Evolutionary conservation across 352 stramenopile species (phyloP), one percentile per base, ranked within the genome.

Genomic region (Globisporangium cederbergense): DNA sequence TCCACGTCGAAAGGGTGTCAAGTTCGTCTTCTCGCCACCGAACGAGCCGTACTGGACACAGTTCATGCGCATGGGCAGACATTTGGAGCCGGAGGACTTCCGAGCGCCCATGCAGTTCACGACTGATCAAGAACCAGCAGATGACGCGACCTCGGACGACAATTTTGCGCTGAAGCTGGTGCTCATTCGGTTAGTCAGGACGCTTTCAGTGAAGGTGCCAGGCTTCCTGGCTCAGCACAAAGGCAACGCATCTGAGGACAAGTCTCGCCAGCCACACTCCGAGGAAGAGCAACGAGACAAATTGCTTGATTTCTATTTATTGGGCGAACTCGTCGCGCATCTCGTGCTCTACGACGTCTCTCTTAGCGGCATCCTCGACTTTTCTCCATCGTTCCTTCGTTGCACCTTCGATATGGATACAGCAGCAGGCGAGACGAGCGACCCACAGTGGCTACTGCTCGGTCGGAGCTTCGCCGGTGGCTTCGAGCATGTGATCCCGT

Each of bases 251-350:
- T 53, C 56, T 51, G 32, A 45, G 13, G 40, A 64, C 11, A 18
- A 22, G 1, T 1, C 25, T 16, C 25, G 25, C 11, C 43, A 47
- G 8, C 28, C 46, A 28, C 18, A 14, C 4, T 43, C 55, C 1
- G 20, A 57, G 1, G 58, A 73, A 36, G 55, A 72, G 0, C 11
- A 71, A 43, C 36, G 16, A 36, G 50, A 49, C 18, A 68, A 71
- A 49, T 67, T 90, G 28, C 55, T 79, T 5, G 75, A 71, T 28
- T 90, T 78, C 59, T 89, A 78, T 53, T 67, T 91, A 57, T 70
- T 91, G 10, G 83, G 83, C 9, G 73, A 89, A 66, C 62, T 92
- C 16, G 61, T 86, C 38, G 83, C 83, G 47, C 76, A 89, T 51
- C 70, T 90, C 51, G 76, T 83, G 52, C 66, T 91, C 45, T 78